Evolutionary conservation across 768 basidiomycete genomes (phyloP), one percentile per base, ranked within the genome.

Genomic region (Rossbeevera mucosa): DNA sequence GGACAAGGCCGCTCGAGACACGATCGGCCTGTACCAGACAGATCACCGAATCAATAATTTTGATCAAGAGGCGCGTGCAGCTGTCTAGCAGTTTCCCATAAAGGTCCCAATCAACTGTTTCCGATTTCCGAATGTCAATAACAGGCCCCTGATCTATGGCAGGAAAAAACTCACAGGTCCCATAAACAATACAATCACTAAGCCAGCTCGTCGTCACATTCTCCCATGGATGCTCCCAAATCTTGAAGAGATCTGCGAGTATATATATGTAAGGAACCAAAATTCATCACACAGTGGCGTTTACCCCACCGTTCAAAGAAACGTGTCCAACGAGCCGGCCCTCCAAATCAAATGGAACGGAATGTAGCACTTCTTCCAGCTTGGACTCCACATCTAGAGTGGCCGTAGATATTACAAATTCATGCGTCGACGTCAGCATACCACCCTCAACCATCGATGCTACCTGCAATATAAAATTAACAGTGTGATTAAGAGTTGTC

Each of bases 361-460:
- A 58, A 2, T 64, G 61, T 30, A 88, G 52, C 6, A 73, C 58
- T 12, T 72, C 66, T 20, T 65, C 63, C 41, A 90, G 74, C 62
- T 80, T 82, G 50, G 57, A 65, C 64, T 90, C 87, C 36, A 83
- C 62, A 53, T 86, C 82, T 51, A 74, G 76, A 2, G 76, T 77
- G 2, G 70, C 62, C 4, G 79, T 74, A 3, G 80, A 76, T 36
- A 88, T 72, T 11, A 72, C 56, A 30, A 86, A 72, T n/a, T 76
- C 72, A 28, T 71, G 67, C 53, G 67, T 33, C 74, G 56, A 73
- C 62, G 52, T 67, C 65, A 53, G 80, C 57, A 72, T 60, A 12
- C 74, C 73, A 0, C 77, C 76, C 2, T 72, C 60, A 0, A 78
- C 67, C 30, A 82, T 69, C 47, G 77, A 76, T n/a, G 71, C 67